Evolutionary conservation across 768 basidiomycete genomes (phyloP).

Genomic region (Panellus pusillus): DNA sequence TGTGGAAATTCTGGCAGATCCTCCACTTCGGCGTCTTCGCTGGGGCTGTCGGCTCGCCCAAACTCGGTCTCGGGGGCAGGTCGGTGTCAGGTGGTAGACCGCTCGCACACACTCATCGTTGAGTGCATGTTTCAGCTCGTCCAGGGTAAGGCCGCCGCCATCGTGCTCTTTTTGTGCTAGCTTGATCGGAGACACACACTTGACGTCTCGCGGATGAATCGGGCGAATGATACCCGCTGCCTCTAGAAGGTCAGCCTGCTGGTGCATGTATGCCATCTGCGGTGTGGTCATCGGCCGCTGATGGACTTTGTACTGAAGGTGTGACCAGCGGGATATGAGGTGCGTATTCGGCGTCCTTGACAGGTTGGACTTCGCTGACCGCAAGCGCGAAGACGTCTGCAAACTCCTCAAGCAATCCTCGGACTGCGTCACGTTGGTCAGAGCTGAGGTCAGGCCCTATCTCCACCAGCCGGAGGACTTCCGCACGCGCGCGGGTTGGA

Average conservation of each 20-base stretch:
- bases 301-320: conserved; percentile 33
- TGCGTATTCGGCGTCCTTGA: conserved; percentile 32
- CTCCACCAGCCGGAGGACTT: too few relatives aligned
- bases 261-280: conserved; percentile 32
- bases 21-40: conserved; percentile 30
- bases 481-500: too few relatives aligned
- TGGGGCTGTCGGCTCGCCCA: background rate
- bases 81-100: conserved; percentile 24
- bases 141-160: conserved; percentile 27
- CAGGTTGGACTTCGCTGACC: conserved; percentile 35
- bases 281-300: conserved; percentile 32
- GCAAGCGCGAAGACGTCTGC: conserved; percentile 42
- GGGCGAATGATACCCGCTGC: conserved; percentile 33
- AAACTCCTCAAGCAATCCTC: conserved; percentile 26
- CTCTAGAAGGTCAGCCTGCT: conserved; percentile 34
- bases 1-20: conserved; percentile 37
- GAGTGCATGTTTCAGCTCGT: conserved; percentile 33
- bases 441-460: conserved; percentile 32
- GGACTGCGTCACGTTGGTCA: conserved; percentile 25
- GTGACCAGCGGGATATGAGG: conserved; percentile 31
- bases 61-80: conserved; percentile 22
- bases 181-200: conserved; percentile 33
- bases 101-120: conserved; percentile 34
- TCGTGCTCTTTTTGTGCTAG: conserved; percentile 40
- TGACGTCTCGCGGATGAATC: conserved; percentile 32